Evolutionary conservation across 306 rosid genomes (phyloP).

Genomic region (Hippophae tibetana): DNA sequence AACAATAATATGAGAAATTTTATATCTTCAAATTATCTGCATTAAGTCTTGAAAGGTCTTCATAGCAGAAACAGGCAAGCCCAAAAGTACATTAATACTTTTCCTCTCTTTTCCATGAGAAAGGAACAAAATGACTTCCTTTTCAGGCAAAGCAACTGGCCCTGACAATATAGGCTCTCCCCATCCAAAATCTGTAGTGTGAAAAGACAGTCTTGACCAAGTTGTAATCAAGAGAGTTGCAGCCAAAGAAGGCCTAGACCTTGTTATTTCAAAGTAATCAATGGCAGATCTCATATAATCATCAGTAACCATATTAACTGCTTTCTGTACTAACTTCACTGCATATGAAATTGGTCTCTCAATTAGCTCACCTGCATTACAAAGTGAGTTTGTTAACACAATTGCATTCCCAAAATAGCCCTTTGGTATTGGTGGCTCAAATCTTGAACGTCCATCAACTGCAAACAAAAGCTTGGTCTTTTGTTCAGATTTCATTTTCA

Average conservation of each 20-base stretch:
- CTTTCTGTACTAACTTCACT: constrained; percentile 42
- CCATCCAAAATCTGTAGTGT: constrained; percentile 73
- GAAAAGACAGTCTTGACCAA: constrained; percentile 65
- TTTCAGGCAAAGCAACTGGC: constrained; percentile 64
- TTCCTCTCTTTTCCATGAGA: constrained; percentile 45
- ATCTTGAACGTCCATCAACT: constrained; percentile 60
- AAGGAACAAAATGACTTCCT: constrained; percentile 55
- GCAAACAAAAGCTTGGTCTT: constrained; percentile 72
- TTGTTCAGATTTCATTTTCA: constrained; percentile 54
- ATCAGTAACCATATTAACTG: constrained; percentile 48
- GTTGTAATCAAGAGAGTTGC: constrained; percentile 66
- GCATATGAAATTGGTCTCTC: constrained; percentile 43
- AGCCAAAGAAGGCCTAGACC: constrained; percentile 62
- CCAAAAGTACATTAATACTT: constrained; percentile 55
- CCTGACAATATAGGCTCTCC: constrained; percentile 67
- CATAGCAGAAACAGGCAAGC: constrained; percentile 83
- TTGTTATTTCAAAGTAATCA: constrained; percentile 65
- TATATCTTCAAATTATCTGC: constrained; percentile 25
- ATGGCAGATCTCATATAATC: constrained; percentile 68
- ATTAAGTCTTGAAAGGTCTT: constrained; percentile 37
- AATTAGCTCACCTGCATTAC: constrained; percentile 44
- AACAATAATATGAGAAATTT: neutral
- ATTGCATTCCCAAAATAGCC: constrained; percentile 73
- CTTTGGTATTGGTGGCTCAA: constrained; percentile 55
- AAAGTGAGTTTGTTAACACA: constrained; percentile 48